Conservation (phyloP, 2,329 filamentous ascomycete genomes). For the Graphiopsis chlorocephala region DNA sequence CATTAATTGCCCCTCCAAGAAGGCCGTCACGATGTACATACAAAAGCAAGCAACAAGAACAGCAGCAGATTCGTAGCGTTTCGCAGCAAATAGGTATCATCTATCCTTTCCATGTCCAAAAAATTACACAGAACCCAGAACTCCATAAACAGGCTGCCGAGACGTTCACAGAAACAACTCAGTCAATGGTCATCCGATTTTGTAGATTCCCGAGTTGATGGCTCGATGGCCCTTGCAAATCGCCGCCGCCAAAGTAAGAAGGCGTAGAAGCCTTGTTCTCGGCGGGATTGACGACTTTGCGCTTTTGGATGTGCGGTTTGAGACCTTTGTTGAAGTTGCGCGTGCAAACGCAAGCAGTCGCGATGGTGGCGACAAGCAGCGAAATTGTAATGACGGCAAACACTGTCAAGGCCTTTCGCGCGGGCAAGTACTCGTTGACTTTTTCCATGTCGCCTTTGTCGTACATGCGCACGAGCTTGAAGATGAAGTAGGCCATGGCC, state of each 20-base stretch:
- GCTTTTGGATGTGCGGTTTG: slow-evolving; percentile 75
- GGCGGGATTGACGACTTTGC: slow-evolving; percentile 37
- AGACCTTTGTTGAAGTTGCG: slow-evolving; percentile 86
- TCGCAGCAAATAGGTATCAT: slow-evolving; percentile 9
- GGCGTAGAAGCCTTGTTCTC: background rate
- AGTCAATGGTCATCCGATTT: slow-evolving; percentile 50
- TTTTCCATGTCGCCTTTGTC: slow-evolving; percentile 46
- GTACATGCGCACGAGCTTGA: slow-evolving; percentile 97
- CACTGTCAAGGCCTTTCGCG: slow-evolving; percentile 80
- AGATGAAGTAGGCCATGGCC: slow-evolving; percentile 90
- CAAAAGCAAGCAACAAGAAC: background rate
- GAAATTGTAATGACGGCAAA: slow-evolving; percentile 93
- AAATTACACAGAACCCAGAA: background rate
- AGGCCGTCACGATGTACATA: slow-evolving; percentile 7
- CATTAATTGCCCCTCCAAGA: background rate
- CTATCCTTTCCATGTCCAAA: background rate
- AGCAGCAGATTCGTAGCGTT: background rate
- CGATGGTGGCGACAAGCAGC: slow-evolving; percentile 82
- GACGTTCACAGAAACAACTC: background rate
- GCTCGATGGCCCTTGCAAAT: slow-evolving; percentile 25
- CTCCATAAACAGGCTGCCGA: background rate
- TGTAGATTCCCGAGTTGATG: slow-evolving; percentile 32
- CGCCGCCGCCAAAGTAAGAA: slow-evolving; percentile 19
- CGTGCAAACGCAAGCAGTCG: slow-evolving; percentile 82
- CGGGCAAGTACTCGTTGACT: slow-evolving; percentile 64